These are phyloP conservation scores for Cladophialophora psammophila DNA, from an alignment of 2,329 filamentous ascomycete genomes.

Conservation along the genomic window DNA sequence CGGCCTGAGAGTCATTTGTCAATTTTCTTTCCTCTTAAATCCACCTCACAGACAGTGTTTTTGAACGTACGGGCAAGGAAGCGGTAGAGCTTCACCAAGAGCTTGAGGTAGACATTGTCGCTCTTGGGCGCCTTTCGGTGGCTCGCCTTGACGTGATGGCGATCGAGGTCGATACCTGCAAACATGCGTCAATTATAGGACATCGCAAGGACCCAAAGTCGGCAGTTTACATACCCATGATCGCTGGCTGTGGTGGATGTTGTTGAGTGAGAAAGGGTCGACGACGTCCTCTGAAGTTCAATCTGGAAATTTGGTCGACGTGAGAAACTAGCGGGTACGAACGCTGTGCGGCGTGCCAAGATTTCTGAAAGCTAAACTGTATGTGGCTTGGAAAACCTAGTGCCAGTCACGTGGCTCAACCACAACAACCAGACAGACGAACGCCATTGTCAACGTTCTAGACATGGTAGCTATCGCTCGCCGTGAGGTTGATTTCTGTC, in stretches of 20 bases:
- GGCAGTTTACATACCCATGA: conserved; percentile 37
- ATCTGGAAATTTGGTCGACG: conserved; percentile 19
- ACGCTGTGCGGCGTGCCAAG: conserved; percentile 33
- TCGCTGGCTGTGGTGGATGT: conserved; percentile 35
- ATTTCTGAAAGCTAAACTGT: conserved; percentile 26
- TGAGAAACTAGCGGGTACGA: conserved; percentile 26
- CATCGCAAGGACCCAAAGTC: background rate
- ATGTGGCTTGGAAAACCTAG: background rate
- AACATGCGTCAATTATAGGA: conserved; percentile 20
- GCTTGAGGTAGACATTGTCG: conserved; percentile 96
- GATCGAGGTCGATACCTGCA: conserved; percentile 64
- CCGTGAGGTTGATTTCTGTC: background rate
- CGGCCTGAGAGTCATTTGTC: conserved; percentile 67
- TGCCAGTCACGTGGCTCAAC: background rate
- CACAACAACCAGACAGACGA: background rate
- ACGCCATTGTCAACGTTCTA: too few species aligned
- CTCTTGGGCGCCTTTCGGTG: conserved; percentile 97
- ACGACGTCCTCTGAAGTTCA: conserved; percentile 31
- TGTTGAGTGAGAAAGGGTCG: conserved; percentile 31
- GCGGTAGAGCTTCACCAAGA: conserved; percentile 97
- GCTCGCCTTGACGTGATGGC: conserved; percentile 68
- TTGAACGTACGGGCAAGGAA: conserved; percentile 85
- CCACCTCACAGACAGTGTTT: conserved; percentile 10
- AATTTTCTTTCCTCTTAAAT: conserved; percentile 20
- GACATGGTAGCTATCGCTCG: background rate